A percentile compares a stretch with the other conserved stretches of the same genome.
phyloP scores from a whole-genome alignment of 202 grass and related monocot species.

The Carex sylvatica region DNA sequence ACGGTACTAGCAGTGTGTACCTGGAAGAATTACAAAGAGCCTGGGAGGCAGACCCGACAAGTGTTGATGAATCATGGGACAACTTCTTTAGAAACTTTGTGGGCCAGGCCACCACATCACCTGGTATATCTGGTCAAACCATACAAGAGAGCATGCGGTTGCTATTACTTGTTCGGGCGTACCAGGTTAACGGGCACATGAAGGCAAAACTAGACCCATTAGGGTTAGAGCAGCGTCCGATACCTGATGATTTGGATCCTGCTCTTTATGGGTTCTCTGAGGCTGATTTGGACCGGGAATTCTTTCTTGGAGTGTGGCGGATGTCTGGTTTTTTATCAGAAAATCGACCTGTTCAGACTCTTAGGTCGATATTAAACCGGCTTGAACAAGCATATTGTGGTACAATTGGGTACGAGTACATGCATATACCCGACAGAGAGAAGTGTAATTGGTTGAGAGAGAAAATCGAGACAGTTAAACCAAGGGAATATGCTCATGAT shows the following conservation, averaged over 20 bases:
- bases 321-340: slow-evolving; percentile 90
- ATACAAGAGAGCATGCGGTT: slow-evolving; percentile 96
- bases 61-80: slow-evolving; percentile 91
- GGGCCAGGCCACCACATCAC: slow-evolving; percentile 67
- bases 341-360: slow-evolving; percentile 84
- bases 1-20: slow-evolving; percentile 91
- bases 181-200: slow-evolving; percentile 90
- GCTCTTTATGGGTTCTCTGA: slow-evolving; percentile 74
- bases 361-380: slow-evolving; percentile 50
- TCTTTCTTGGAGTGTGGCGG: slow-evolving; percentile 89
- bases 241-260: slow-evolving; percentile 57
- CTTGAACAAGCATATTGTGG: slow-evolving; percentile 87
- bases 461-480: slow-evolving; percentile 74
- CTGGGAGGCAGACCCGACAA: slow-evolving; percentile 71
- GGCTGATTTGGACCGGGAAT: slow-evolving; percentile 75
- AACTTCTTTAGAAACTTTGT: slow-evolving; percentile 96
- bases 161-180: slow-evolving; percentile 72
- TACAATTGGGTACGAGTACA: slow-evolving; percentile 83
- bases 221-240: slow-evolving; percentile 43
- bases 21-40: slow-evolving; percentile 88
- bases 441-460: slow-evolving; percentile 97
- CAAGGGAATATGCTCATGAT: slow-evolving; percentile 55
- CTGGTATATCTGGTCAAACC: slow-evolving; percentile 81
- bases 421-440: slow-evolving; percentile 79
- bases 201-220: slow-evolving; percentile 87